Percentiles rank a stretch among this genome's conserved stretches.
phyloP scores from a whole-genome alignment of 1,139 yeast genomes.

The Hansenula sp. region DNA sequence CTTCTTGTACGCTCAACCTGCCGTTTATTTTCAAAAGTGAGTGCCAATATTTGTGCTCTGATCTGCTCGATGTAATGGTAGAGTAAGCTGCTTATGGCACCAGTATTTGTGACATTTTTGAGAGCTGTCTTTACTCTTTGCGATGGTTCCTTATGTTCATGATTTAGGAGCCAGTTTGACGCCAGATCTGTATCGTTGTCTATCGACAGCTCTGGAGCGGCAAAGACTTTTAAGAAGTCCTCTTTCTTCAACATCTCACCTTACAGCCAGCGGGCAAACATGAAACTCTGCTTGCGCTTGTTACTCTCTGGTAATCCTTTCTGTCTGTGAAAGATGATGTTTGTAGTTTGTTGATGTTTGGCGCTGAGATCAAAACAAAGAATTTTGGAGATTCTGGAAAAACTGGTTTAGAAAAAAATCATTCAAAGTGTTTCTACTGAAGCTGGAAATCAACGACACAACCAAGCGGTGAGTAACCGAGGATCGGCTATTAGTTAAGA shows the following conservation, averaged over 20 bases:
- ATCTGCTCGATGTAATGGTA: constrained; percentile 14
- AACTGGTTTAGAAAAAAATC: background rate
- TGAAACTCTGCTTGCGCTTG: too few species aligned
- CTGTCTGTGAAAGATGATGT: too few species aligned
- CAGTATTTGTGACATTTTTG: constrained; percentile 10
- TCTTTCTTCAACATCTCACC: background rate
- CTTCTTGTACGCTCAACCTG: constrained; percentile 13
- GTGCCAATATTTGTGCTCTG: constrained; percentile 7
- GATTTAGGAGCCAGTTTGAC: constrained; percentile 20
- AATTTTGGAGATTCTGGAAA: background rate
- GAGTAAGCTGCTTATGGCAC: constrained; percentile 6
- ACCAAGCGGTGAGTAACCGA: too few species aligned
- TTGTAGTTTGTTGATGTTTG: background rate
- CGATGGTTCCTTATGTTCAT: constrained; percentile 18
- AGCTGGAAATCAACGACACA: background rate
- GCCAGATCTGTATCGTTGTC: constrained; percentile 19
- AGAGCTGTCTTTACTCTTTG: constrained; percentile 19
- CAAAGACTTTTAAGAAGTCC: constrained; percentile 9
- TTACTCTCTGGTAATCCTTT: too few species aligned
- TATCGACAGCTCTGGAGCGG: constrained; percentile 11
- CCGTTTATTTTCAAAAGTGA: constrained; percentile 1
- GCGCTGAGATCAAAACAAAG: background rate
- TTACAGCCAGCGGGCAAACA: background rate
- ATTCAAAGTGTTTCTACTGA: background rate
- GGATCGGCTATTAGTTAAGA: too few species aligned